These are phyloP conservation scores for Penicillium sp. DNA, from an alignment of 2,329 filamentous ascomycete genomes.

Conservation along the genomic window DNA sequence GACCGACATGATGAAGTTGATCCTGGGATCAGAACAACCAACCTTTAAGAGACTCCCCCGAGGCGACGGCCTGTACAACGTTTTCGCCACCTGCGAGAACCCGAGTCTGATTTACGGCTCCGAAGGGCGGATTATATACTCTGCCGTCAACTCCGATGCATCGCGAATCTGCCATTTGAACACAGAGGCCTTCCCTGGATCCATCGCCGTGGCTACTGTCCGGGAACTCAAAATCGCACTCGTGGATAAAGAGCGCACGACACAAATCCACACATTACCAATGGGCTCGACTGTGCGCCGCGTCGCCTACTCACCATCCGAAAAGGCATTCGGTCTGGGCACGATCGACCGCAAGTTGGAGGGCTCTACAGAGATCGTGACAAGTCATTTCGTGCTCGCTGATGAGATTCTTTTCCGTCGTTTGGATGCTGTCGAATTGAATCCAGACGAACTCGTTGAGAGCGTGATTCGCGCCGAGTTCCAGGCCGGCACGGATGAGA, in stretches of 20 bases:
- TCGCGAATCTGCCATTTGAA: conserved; percentile 83
- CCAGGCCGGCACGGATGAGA: conserved; percentile 61
- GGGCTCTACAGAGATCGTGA: conserved; percentile 74
- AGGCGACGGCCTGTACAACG: conserved; percentile 70
- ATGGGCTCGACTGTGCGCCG: conserved; percentile 84
- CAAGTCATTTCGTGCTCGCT: conserved; percentile 83
- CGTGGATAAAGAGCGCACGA: conserved; percentile 83
- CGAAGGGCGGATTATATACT: conserved; percentile 88
- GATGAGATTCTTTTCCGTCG: conserved; percentile 88
- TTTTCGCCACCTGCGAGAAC: conserved; percentile 94
- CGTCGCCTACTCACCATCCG: conserved; percentile 79
- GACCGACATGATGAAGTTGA: conserved; percentile 76
- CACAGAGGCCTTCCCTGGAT: conserved; percentile 76
- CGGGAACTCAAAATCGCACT: conserved; percentile 77
- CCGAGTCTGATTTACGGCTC: conserved; percentile 90
- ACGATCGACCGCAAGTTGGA: conserved; percentile 78
- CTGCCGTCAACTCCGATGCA: conserved; percentile 88
- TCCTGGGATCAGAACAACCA: conserved; percentile 84
- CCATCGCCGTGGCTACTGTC: conserved; percentile 80
- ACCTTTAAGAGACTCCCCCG: conserved; percentile 79
- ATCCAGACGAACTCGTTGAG: conserved; percentile 78
- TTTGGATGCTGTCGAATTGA: conserved; percentile 72
- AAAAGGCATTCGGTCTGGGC: conserved; percentile 85
- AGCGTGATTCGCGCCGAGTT: conserved; percentile 80
- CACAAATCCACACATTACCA: conserved; percentile 80